Base-by-base conservation (phyloP, 1,284 basidiomycete species). In the Melampsora medusae region DNA sequence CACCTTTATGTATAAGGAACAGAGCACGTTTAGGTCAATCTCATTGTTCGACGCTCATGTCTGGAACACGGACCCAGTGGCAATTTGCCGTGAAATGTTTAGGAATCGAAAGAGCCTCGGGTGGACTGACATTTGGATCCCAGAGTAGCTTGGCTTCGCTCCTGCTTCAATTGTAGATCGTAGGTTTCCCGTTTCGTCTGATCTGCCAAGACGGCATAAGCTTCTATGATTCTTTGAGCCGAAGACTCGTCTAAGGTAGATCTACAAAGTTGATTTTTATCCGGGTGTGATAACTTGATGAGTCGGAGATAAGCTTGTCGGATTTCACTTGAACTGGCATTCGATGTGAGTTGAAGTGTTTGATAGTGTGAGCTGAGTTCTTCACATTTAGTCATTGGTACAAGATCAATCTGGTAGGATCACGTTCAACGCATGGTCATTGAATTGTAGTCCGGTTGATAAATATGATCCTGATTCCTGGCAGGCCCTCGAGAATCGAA, bases 221-320 rank as follows among this genome's bases (percentile, higher is more conserved):
- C 69, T 31, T 64, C 33, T n/a, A 71, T 71, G 38, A 71, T 25
- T 14, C 49, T 61, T 50, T 71, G 69, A 14, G 69, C 60, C 14
- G 62, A 61, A 9, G 25, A 46, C 19, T 50, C 35, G 16, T 64
- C 35, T 17, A 62, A 17, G 38, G 28, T 50, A 61, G 35, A 19
- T 31, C 19, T 17, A 48, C 12, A 35, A 53, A 33, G 25, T 22
- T 62, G 35, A 61, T 48, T 38, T 48, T 71, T 71, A 48, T 71
- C 69, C 16, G 69, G 69, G 50, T 71, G 69, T 28, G 60, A 48
- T 25, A 64, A 35, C 49, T 71, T 71, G 69, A 71, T 71, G 19
- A 71, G 60, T 50, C 69, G 38, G 12, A 71, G 69, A 50, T 71
- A 71, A 31, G 69, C 60, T 28, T 42, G 46, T 12, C 69, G 60